Evolutionary conservation across 177 flowering plant species (phyloP).

Genomic region (Tripterygium wilfordii): DNA sequence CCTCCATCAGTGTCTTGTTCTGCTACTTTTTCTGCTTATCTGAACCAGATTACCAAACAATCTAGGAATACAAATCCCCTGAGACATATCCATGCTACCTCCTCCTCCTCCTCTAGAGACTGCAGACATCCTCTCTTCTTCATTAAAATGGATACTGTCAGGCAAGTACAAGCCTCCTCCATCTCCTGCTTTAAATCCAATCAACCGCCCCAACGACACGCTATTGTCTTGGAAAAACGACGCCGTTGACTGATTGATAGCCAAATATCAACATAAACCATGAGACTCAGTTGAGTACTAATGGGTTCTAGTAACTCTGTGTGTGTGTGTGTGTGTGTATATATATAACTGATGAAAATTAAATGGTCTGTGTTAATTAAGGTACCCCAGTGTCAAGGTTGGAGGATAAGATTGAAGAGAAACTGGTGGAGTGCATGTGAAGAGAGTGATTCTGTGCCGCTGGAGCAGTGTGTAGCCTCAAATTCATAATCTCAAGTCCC

Average conservation of each 20-base stretch:
- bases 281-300: no score
- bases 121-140: constrained; percentile 1
- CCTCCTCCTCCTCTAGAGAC: constrained; percentile 1
- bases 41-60: constrained; percentile 26
- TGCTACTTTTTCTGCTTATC: constrained; percentile 28
- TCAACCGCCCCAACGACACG: constrained; percentile 51
- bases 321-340: no score
- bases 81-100: constrained; percentile 12
- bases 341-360: no score
- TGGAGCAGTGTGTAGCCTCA: constrained; percentile 25
- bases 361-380: no score
- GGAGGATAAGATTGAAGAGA: constrained; percentile 63
- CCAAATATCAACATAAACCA: no score
- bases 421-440: constrained; percentile 34
- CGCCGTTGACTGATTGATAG: constrained; percentile 51
- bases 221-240: constrained; percentile 68
- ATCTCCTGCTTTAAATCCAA: constrained; percentile 41
- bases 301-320: no score
- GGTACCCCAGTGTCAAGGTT: constrained; percentile 60
- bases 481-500: constrained; percentile 55
- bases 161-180: constrained; percentile 30
- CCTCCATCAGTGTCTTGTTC: no score
- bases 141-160: constrained; percentile 11
- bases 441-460: constrained; percentile 17
- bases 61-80: constrained; percentile 48